Base-by-base conservation (phyloP, 495 filamentous ascomycete species). In the Trichoderma reesei region DNA sequence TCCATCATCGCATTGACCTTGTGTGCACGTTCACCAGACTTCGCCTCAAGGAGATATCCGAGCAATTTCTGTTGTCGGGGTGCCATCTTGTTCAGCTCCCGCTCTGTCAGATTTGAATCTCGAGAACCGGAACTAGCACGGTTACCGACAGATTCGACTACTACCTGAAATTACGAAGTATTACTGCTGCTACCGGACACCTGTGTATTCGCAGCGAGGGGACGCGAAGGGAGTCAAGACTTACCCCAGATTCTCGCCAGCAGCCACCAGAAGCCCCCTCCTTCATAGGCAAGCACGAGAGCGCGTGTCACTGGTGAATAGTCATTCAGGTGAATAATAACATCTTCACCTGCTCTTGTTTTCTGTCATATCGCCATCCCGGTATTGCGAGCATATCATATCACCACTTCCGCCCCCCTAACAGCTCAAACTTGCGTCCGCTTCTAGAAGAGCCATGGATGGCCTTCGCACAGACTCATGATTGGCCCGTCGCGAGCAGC, bases 351-450 rank as follows among this genome's bases (percentile, higher is more conserved):
- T 31, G n/a, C 16, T 8, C 14, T 8, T 18, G 41, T n/a, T 13
- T 11, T 56, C 18, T 56, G 34, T 56, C 51, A 34, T 26, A 56
- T 39, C 37, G 10, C 37, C 37, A 4, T 10, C 37, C 37, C 10
- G 37, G 37, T 10, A 39, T 39, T 26, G n/a, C n/a, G n/a, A n/a
- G n/a, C n/a, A n/a, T 31, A 56, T 34, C 51, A 56, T 34, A 56
- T 56, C 20, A 26, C 51, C 51, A 56, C 18, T 16, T 20, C 51
- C 20, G 3, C 51, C 51, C 51, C 26, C 51, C 51, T n/a, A 33
- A 56, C 20, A 56, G 51, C 51, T 20, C 51, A 56, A 56, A 56
- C 20, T 56, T 56, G 51, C 51, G 51, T 56, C 51, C 51, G 51
- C 44, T 48, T 31, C 51, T 3, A 56, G 51, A 34, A 33, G 20